Evolutionary conservation across 306 rosid genomes (phyloP).

Genomic region (Cucurbita argyrosperma): DNA sequence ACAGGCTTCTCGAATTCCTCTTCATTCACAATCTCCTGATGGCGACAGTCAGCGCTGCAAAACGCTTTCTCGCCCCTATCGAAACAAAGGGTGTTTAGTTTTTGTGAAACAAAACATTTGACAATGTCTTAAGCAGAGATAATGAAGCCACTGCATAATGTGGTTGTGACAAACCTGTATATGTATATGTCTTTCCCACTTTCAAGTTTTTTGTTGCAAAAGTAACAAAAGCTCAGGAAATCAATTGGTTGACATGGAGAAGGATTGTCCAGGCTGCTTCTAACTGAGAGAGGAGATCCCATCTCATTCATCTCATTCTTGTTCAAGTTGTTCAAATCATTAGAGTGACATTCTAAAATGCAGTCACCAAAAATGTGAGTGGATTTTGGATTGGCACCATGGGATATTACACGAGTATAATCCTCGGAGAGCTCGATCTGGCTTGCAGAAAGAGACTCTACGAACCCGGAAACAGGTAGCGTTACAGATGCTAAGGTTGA

Average conservation of each 20-base stretch:
- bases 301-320: conserved; percentile 30
- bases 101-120: neutral
- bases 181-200: conserved; percentile 79
- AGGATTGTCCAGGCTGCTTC: conserved; percentile 8
- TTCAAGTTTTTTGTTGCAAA: conserved; percentile 59
- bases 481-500: conserved; percentile 24
- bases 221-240: conserved; percentile 63
- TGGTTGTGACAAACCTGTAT: conserved; percentile 42
- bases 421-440: conserved; percentile 86
- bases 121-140: neutral
- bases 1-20: conserved; percentile 47
- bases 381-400: conserved; percentile 67
- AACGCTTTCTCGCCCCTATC: conserved; percentile 85
- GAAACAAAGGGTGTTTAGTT: conserved; percentile 3
- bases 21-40: conserved; percentile 51
- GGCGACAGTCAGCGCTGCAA: conserved; percentile 73
- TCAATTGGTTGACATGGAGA: conserved; percentile 29
- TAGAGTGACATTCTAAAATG: conserved; percentile 47
- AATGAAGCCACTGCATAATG: neutral
- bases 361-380: conserved; percentile 77
- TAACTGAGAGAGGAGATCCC: conserved; percentile 1
- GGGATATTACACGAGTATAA: conserved; percentile 75
- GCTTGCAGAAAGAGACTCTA: conserved; percentile 49
- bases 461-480: conserved; percentile 18
- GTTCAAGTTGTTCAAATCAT: conserved; percentile 19